A percentile compares a stretch with the other conserved stretches of the same genome.
phyloP scores from a whole-genome alignment of 192 early-diverging fungal genomes.

The Thoreauomyces humboldtii region DNA sequence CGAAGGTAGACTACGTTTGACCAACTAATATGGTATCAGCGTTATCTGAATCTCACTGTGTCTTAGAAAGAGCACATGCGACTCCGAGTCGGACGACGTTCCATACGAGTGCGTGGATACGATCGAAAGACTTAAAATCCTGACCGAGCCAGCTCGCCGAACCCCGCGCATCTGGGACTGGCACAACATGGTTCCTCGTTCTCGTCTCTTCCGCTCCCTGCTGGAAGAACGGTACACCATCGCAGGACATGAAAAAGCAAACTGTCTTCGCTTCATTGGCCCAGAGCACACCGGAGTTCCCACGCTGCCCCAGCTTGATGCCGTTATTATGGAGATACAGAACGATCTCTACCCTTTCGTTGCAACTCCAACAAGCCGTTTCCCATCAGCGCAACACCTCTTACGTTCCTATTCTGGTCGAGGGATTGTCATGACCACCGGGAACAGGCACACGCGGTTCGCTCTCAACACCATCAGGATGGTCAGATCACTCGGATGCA shows the following conservation, averaged over 20 bases:
- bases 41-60: too few relatives aligned
- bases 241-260: neutral
- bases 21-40: too few relatives aligned
- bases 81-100: too few relatives aligned
- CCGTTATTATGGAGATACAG: neutral
- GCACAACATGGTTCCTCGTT: neutral
- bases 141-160: too few relatives aligned
- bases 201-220: neutral
- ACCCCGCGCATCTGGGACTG: neutral
- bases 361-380: neutral
- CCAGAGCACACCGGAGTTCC: too few relatives aligned
- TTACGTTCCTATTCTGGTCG: neutral
- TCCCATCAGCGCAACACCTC: neutral
- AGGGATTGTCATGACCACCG: conserved; percentile 8
- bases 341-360: neutral
- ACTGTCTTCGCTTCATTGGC: too few relatives aligned
- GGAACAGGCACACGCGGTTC: conserved; percentile 9
- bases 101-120: too few relatives aligned
- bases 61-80: too few relatives aligned
- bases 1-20: too few relatives aligned
- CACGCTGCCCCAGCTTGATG: too few relatives aligned
- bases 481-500: neutral
- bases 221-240: neutral
- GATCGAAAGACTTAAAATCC: too few relatives aligned
- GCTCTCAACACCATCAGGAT: conserved; percentile 12